Evolutionary conservation across 768 basidiomycete species (phyloP), one percentile per base, ranked within the genome.

Genomic region (Leccinum ochraceum): DNA sequence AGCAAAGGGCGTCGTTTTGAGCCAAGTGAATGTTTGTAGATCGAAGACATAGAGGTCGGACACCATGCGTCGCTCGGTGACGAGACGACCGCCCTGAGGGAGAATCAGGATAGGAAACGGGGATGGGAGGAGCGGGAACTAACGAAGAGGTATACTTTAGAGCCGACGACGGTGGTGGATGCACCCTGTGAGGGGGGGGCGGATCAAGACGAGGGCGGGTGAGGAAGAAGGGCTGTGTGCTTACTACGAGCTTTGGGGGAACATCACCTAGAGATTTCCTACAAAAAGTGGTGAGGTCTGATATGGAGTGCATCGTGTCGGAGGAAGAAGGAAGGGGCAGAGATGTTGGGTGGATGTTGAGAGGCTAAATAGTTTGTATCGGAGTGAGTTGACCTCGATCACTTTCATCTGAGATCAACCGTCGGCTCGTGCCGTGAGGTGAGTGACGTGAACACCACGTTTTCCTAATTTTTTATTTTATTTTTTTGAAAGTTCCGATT

Each of bases 1-100:
- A 2, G 81, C 77, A 56, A 78, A 79, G 17, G 84, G 79, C 2
- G 77, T 74, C 9, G 95, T 70, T 69, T 80, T 86, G 66, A 88
- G 83, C 97, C 97, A 99, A 11, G 79, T 75, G 69, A 90, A 88
- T 2, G 88, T 86, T 57, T 86, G 80, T 64, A 98, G 79, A 77
- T 98, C 90, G 72, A 98, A 94, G 42, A 86, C 80, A 77, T 94
- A 98, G 67, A 99, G 83, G 77, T 95, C 93, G 39, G 89, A 84
- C 53, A 94, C 89, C 88, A 98, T 95, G 63, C 87, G 83, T 37
- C 94, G 87, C 61, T 92, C 90, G 14, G 90, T 83, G 58, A 95
- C 94, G 56, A 92, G 79, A 37, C 95, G 84, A 16, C 95, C 95
- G 49, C 94, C 96, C 90, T 93, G 64, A 4, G 20, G 53, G 10